Evolutionary conservation across 1,139 yeast genomes (phyloP).

Genomic region (Trichomonascaceae sp.): DNA sequence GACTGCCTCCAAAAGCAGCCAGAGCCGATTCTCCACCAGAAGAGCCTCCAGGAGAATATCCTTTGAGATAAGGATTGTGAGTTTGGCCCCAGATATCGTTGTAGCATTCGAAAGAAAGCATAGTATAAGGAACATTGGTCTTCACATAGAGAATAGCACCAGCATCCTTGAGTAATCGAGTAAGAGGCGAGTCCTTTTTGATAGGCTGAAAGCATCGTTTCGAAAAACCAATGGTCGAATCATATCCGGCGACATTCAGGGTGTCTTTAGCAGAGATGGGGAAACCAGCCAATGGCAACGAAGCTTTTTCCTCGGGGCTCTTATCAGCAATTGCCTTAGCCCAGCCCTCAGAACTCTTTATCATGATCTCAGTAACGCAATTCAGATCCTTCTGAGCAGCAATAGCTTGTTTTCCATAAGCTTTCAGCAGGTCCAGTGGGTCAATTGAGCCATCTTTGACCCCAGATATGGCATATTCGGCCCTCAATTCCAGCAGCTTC

Average conservation of each 20-base stretch:
- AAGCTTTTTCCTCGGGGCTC: constrained; percentile 2
- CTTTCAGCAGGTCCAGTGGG: constrained; percentile 32
- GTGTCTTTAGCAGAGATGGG: constrained; percentile 58
- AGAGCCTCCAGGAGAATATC: constrained; percentile 43
- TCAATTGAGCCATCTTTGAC: constrained; percentile 30
- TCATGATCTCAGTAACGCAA: constrained; percentile 36
- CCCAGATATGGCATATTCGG: constrained; percentile 26
- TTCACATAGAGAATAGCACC: constrained; percentile 45
- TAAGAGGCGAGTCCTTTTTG: constrained; percentile 34
- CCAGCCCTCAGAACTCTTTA: constrained; percentile 33
- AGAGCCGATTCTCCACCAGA: constrained; percentile 48
- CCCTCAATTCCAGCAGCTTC: constrained; percentile 25
- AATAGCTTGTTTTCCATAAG: constrained; percentile 37
- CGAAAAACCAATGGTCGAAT: constrained; percentile 47
- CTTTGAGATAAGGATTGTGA: constrained; percentile 37
- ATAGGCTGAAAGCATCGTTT: constrained; percentile 35
- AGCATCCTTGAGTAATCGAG: constrained; percentile 35
- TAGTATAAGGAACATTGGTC: constrained; percentile 45
- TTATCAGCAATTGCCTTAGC: constrained; percentile 19
- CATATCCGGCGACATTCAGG: constrained; percentile 44
- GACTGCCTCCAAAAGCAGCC: constrained; percentile 42
- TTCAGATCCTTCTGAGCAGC: constrained; percentile 33
- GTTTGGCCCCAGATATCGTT: constrained; percentile 43
- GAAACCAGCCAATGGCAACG: constrained; percentile 61
- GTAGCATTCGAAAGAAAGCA: constrained; percentile 42